Evolutionary conservation across 352 stramenopile genomes (phyloP).

Genomic region (Pythium periplocum): DNA sequence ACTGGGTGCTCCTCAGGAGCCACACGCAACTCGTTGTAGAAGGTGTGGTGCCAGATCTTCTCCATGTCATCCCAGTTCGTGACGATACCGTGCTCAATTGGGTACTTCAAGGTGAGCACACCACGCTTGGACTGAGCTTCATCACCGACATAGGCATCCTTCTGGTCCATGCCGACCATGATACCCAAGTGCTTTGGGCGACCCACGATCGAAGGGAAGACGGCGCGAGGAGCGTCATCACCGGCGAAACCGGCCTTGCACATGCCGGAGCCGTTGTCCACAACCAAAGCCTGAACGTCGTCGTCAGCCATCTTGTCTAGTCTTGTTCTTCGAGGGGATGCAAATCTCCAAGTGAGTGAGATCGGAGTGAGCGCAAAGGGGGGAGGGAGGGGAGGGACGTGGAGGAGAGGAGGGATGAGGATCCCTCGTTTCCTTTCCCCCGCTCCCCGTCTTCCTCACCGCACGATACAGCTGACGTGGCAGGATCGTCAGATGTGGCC

Average conservation of each 20-base stretch:
- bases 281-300: constrained; percentile 59
- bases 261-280: constrained; percentile 99
- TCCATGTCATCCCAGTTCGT: constrained; percentile 99
- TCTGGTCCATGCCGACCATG: constrained; percentile 97
- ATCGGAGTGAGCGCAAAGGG: background rate
- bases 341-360: constrained; percentile 9
- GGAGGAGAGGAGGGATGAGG: too few species aligned
- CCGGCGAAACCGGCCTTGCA: constrained; percentile 98
- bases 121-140: constrained; percentile 92
- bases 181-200: constrained; percentile 94
- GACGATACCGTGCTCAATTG: constrained; percentile 99
- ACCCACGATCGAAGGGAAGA: constrained; percentile 97
- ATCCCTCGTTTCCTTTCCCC: too few species aligned
- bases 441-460: too few species aligned
- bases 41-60: constrained; percentile 99
- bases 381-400: background rate
- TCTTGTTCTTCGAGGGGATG: background rate
- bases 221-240: constrained; percentile 94
- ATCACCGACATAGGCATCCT: constrained; percentile 92
- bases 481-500: constrained; percentile 3
- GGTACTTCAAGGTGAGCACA: constrained; percentile 94
- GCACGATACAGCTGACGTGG: constrained; percentile 4
- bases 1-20: constrained; percentile 96
- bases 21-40: constrained; percentile 97
- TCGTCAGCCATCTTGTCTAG: constrained; percentile 46